Conservation (phyloP, 1,284 basidiomycete species). For the Malassezia vespertilionis region DNA sequence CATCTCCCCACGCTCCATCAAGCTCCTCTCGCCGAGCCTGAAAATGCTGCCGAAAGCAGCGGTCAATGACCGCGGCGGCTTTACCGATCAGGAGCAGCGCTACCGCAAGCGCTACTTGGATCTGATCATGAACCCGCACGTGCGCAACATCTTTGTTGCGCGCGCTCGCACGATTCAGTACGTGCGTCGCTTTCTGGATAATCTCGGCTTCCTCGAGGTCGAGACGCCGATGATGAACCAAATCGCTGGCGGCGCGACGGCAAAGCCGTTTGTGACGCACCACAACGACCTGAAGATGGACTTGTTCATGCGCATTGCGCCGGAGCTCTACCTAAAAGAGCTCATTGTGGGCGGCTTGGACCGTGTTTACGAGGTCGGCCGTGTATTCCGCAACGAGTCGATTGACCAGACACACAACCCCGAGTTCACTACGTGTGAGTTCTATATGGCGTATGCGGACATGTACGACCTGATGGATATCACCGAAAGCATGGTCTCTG, state of each 20-base stretch:
- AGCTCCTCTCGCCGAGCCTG: constrained; percentile 85
- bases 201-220: constrained; percentile 91
- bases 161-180: constrained; percentile 53
- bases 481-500: constrained; percentile 81
- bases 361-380: constrained; percentile 94
- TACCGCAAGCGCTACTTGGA: constrained; percentile 99
- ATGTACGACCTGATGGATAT: constrained; percentile 99
- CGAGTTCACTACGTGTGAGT: constrained; percentile 79
- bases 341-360: constrained; percentile 93
- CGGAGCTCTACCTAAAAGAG: constrained; percentile 95
- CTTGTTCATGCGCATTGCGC: constrained; percentile 93
- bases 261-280: constrained; percentile 96
- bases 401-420: constrained; percentile 73
- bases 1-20: constrained; percentile 68
- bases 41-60: constrained; percentile 65
- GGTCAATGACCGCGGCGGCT: constrained; percentile 54
- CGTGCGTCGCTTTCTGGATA: constrained; percentile 78
- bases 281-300: constrained; percentile 97
- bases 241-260: constrained; percentile 91
- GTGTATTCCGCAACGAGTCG: constrained; percentile 95
- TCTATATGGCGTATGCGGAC: constrained; percentile 99
- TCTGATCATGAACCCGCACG: constrained; percentile 84
- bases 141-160: constrained; percentile 81
- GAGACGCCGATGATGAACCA: constrained; percentile 98
- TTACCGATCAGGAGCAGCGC: constrained; percentile 76